Percentiles rank a stretch among this genome's conserved stretches.
These are phyloP conservation scores for Leccinum angustisporum DNA, from an alignment of 1,284 basidiomycete species.

Conservation along the genomic window DNA sequence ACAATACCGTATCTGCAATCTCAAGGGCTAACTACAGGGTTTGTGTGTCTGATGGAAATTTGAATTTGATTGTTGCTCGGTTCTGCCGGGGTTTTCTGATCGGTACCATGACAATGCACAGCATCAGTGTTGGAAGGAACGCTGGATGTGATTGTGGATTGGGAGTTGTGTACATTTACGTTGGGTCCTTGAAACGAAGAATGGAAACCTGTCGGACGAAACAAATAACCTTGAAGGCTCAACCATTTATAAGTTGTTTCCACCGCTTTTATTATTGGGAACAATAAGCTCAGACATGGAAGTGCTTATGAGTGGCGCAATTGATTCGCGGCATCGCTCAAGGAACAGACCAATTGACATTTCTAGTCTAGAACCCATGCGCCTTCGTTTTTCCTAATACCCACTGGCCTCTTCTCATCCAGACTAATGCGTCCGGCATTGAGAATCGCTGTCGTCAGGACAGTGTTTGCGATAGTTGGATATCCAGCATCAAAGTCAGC, in stretches of 20 bases:
- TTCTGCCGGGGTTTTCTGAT: constrained; percentile 9
- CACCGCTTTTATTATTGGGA: constrained; percentile 1
- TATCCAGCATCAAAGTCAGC: constrained; percentile 80
- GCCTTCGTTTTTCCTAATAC: constrained; percentile 65
- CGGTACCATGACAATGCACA: constrained; percentile 16
- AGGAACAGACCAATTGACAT: not conserved
- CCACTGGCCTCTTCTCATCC: constrained; percentile 82
- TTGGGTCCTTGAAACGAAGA: not conserved
- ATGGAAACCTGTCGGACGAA: constrained; percentile 4
- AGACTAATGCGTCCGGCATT: constrained; percentile 87
- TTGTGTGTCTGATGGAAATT: constrained; percentile 12
- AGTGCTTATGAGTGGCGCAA: not conserved
- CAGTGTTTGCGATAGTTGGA: constrained; percentile 86
- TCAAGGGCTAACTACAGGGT: constrained; percentile 24
- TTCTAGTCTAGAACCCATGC: constrained; percentile 69
- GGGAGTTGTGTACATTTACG: not conserved
- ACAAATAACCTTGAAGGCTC: not conserved
- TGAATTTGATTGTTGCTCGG: constrained; percentile 9
- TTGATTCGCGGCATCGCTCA: constrained; percentile 1
- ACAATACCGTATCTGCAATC: constrained; percentile 37
- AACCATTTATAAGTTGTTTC: not conserved
- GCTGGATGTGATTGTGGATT: not conserved
- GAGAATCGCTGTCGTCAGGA: constrained; percentile 89
- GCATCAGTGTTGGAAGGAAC: constrained; percentile 10
- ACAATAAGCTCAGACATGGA: not conserved